These are phyloP conservation scores for Hura crepitans DNA, from an alignment of 441 rosid species.

Conservation along the genomic window DNA sequence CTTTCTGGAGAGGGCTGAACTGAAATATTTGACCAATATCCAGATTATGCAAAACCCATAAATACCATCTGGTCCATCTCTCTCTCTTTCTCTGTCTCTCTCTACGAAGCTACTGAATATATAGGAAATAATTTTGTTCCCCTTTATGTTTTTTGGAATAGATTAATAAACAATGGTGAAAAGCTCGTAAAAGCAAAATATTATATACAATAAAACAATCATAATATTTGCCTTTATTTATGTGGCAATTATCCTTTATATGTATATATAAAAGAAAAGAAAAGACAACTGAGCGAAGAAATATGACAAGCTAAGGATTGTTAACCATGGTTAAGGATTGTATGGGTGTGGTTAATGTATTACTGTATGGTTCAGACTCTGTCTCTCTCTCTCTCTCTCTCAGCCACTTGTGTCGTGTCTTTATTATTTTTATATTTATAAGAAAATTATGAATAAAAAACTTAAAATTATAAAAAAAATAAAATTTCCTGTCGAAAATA, in stretches of 20 bases:
- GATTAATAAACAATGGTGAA: background rate
- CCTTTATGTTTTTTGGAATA: background rate
- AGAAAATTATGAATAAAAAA: too few relatives aligned
- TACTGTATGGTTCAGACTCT: slow-evolving; percentile 10
- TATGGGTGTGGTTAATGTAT: slow-evolving; percentile 16
- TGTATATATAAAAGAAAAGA: background rate
- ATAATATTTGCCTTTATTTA: background rate
- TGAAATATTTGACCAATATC: slow-evolving; percentile 29
- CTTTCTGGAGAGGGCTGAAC: slow-evolving; percentile 1
- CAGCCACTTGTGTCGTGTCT: slow-evolving; percentile 26
- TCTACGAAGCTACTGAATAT: too few relatives aligned
- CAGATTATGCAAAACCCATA: slow-evolving; percentile 24
- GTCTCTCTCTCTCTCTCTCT: slow-evolving; percentile 24
- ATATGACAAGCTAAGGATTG: background rate
- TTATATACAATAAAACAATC: too few relatives aligned
- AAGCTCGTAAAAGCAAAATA: background rate
- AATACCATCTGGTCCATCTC: slow-evolving; percentile 8
- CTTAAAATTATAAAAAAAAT: too few relatives aligned
- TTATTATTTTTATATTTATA: too few relatives aligned
- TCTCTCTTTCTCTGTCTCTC: background rate
- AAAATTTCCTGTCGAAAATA: too few relatives aligned
- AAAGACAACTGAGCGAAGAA: background rate
- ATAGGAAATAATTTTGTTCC: too few relatives aligned
- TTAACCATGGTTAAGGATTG: slow-evolving; percentile 8
- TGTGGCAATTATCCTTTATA: background rate